phyloP scores from a whole-genome alignment of 164 flowering plant genomes.

The Tetracentron sinense region DNA sequence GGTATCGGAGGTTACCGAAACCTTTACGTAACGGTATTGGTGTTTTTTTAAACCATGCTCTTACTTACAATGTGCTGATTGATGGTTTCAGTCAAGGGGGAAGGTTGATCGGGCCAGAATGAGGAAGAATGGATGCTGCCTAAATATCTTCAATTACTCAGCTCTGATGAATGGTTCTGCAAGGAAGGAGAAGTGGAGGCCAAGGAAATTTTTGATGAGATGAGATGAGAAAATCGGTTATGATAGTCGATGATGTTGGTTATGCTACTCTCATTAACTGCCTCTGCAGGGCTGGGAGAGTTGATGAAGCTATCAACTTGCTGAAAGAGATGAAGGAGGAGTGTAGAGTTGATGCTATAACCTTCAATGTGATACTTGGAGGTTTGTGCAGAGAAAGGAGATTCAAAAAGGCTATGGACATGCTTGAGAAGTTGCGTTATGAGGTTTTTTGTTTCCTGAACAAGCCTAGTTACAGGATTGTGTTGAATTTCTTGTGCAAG shows the following conservation, averaged over 20 bases:
- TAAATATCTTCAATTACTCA: conserved; percentile 67
- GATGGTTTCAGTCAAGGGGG: conserved; percentile 74
- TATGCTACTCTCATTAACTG: conserved; percentile 66
- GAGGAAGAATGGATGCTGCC: conserved; percentile 71
- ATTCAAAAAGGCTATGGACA: conserved; percentile 56
- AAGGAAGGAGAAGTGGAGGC: conserved; percentile 72
- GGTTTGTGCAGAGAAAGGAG: conserved; percentile 66
- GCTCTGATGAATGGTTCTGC: conserved; percentile 68
- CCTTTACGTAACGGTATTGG: no score
- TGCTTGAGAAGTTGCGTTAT: conserved; percentile 63
- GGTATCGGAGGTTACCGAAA: no score
- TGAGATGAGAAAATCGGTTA: conserved; percentile 56
- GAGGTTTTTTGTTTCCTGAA: conserved; percentile 62
- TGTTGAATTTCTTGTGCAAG: conserved; percentile 57
- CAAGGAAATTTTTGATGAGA: conserved; percentile 41
- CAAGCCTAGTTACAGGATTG: conserved; percentile 80
- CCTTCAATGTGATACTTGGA: conserved; percentile 61
- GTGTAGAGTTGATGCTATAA: conserved; percentile 61
- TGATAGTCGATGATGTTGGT: conserved; percentile 58
- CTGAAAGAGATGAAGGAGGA: conserved; percentile 67
- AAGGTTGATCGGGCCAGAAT: conserved; percentile 71
- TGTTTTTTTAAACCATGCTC: no score
- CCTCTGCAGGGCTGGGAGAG: conserved; percentile 47
- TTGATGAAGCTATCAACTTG: conserved; percentile 59
- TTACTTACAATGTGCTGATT: conserved; percentile 72